phyloP scores from a whole-genome alignment of 164 flowering plant genomes.

The Liquidambar formosana region DNA sequence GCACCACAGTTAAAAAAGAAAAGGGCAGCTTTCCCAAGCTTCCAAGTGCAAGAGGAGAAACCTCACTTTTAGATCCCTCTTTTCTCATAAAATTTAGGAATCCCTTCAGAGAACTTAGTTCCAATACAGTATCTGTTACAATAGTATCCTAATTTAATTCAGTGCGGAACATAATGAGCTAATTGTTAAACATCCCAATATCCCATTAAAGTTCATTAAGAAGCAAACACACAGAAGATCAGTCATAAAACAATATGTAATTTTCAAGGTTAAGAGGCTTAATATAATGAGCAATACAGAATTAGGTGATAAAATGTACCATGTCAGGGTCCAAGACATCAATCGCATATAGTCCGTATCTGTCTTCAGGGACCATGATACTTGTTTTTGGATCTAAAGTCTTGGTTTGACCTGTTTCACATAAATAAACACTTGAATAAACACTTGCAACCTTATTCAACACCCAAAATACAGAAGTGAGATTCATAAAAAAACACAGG shows the following conservation, averaged over 20 bases:
- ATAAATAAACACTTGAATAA: not conserved
- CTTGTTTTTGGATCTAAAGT: conserved; percentile 63
- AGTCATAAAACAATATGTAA: not conserved
- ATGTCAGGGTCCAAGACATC: conserved; percentile 90
- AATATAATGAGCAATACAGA: not conserved
- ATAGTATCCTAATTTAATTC: not conserved
- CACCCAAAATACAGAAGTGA: not conserved
- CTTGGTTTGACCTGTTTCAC: conserved; percentile 60
- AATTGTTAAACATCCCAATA: not conserved
- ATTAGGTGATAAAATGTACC: conserved; percentile 40
- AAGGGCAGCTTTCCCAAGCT: too few species aligned
- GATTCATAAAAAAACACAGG: not conserved
- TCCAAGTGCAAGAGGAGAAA: too few species aligned
- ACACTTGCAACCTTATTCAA: not conserved
- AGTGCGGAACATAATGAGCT: not conserved
- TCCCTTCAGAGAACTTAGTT: too few species aligned
- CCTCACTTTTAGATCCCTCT: too few species aligned
- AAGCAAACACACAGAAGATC: not conserved
- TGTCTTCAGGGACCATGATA: conserved; percentile 78
- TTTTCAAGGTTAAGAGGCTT: not conserved
- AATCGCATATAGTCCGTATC: conserved; percentile 88
- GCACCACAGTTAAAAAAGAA: too few species aligned
- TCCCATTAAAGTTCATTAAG: not conserved
- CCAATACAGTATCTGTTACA: too few species aligned
- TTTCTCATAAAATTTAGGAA: too few species aligned